A percentile compares a stretch with the other conserved stretches of the same genome.
phyloP scores from a whole-genome alignment of 257 asterid species.

The Jacaranda copaia region DNA sequence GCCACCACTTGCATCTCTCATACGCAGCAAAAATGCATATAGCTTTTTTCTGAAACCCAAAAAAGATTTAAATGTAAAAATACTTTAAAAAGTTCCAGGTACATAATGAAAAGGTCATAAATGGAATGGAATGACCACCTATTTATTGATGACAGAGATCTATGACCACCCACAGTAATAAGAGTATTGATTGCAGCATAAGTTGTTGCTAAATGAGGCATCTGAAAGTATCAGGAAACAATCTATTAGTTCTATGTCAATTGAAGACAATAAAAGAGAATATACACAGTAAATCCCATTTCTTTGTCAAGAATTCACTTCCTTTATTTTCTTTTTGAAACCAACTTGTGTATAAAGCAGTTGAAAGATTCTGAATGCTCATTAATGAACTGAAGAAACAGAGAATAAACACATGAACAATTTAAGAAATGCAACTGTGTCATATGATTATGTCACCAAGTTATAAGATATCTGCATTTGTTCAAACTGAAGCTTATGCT shows the following conservation, averaged over 20 bases:
- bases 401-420: background rate
- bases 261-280: slow-evolving; percentile 10
- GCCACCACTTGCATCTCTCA: slow-evolving; percentile 94
- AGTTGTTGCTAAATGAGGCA: slow-evolving; percentile 99
- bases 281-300: background rate
- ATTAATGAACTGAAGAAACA: background rate
- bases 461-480: background rate
- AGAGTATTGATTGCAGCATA: slow-evolving; percentile 91
- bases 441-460: background rate
- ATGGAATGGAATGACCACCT: slow-evolving; percentile 53
- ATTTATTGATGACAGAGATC: slow-evolving; percentile 77
- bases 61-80: slow-evolving; percentile 23
- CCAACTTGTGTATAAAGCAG: background rate
- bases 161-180: slow-evolving; percentile 75
- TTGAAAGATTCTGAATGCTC: background rate
- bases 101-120: slow-evolving; percentile 18
- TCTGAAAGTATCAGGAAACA: slow-evolving; percentile 51
- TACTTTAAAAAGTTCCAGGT: background rate
- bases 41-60: slow-evolving; percentile 61
- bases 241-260: slow-evolving; percentile 20
- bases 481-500: background rate
- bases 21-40: slow-evolving; percentile 65
- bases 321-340: background rate
- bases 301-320: background rate
- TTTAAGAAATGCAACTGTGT: background rate